These are phyloP conservation scores for Rubus parviflorus DNA, from an alignment of 306 rosid genomes.

Conservation along the genomic window DNA sequence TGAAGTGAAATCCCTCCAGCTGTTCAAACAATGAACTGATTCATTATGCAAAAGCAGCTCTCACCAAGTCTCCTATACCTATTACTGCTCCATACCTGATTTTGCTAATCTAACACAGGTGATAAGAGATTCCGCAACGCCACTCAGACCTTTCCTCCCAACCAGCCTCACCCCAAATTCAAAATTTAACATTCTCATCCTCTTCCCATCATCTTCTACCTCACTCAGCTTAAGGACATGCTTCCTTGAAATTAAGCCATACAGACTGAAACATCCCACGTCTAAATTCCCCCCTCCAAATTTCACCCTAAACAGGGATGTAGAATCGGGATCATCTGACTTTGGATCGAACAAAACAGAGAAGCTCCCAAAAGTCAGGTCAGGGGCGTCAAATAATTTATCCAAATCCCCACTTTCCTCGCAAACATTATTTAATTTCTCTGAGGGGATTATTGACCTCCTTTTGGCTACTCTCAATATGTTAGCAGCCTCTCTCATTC, in stretches of 20 bases:
- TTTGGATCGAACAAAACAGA: conserved; percentile 65
- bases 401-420: conserved; percentile 48
- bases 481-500: conserved; percentile 96
- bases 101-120: conserved; percentile 45
- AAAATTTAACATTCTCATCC: conserved; percentile 51
- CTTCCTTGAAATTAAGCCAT: conserved; percentile 55
- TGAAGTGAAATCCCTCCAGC: conserved; percentile 3
- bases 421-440: conserved; percentile 21
- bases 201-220: conserved; percentile 54
- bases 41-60: not conserved
- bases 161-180: conserved; percentile 61
- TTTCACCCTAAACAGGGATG: conserved; percentile 57
- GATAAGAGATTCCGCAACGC: conserved; percentile 56
- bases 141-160: conserved; percentile 66
- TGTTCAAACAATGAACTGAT: not conserved
- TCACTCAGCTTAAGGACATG: conserved; percentile 53
- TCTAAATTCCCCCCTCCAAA: conserved; percentile 47
- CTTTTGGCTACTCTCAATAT: conserved; percentile 68
- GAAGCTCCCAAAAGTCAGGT: conserved; percentile 64
- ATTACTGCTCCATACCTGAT: conserved; percentile 22
- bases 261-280: conserved; percentile 40
- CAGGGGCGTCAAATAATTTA: conserved; percentile 56
- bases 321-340: conserved; percentile 46
- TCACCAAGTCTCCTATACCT: not conserved
- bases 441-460: conserved; percentile 30